phyloP scores from a whole-genome alignment of 75 land plant genomes.

The Pseudotsuga menziesii region DNA sequence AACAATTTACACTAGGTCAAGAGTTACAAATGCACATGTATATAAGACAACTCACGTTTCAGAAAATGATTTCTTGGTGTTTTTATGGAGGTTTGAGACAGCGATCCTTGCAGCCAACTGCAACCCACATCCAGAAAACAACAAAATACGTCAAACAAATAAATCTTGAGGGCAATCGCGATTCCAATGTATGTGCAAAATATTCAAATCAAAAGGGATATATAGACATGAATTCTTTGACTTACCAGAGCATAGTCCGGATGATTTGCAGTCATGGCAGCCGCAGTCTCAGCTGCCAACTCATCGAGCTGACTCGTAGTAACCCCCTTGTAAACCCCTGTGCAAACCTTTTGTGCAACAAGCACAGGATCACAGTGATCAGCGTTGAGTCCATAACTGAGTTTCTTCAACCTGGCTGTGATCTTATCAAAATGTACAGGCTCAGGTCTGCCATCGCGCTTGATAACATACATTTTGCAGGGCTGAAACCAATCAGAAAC shows the following conservation, averaged over 20 bases:
- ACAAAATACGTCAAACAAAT: not conserved
- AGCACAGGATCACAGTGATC: constrained; percentile 83
- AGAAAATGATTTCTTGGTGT: constrained; percentile 42
- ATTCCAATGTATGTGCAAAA: not conserved
- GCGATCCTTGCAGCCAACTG: constrained; percentile 49
- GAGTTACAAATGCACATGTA: not conserved
- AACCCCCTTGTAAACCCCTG: constrained; percentile 88
- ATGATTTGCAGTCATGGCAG: constrained; percentile 43
- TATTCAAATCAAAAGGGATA: not conserved
- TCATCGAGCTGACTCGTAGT: constrained; percentile 82
- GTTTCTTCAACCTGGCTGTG: constrained; percentile 75
- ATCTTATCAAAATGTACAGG: constrained; percentile 82
- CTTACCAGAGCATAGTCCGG: constrained; percentile 50
- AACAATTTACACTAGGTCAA: not conserved
- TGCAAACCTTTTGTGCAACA: constrained; percentile 79
- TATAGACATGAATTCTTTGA: not conserved
- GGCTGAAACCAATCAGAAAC: not conserved
- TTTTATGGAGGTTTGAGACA: constrained; percentile 50
- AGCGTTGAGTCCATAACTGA: constrained; percentile 63
- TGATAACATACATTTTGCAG: constrained; percentile 62
- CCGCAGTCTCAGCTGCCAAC: constrained; percentile 49
- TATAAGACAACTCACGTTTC: constrained; percentile 28
- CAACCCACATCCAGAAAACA: not conserved
- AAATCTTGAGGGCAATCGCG: not conserved
- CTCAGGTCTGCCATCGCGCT: constrained; percentile 79